These are phyloP conservation scores for Jaenimonas drosophilae DNA, from an alignment of 208 protist species.

Conservation along the genomic window DNA sequence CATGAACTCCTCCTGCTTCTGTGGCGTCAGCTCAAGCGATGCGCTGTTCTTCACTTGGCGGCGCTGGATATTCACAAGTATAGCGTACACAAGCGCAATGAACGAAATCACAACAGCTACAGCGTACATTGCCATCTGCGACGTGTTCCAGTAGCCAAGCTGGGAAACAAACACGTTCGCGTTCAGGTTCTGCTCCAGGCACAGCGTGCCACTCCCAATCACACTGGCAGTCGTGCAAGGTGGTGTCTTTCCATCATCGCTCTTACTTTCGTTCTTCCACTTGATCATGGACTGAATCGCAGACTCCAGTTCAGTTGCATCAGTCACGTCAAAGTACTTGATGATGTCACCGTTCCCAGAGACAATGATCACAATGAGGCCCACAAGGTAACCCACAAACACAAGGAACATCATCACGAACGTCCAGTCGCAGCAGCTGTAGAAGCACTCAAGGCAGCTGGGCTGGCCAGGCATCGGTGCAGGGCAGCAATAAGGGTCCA, in stretches of 20 bases:
- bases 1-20: conserved; percentile 26
- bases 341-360: conserved; percentile 42
- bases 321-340: conserved; percentile 19
- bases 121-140: conserved; percentile 53
- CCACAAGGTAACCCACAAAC: conserved; percentile 31
- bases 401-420: conserved; percentile 44
- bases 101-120: conserved; percentile 55
- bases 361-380: conserved; percentile 35
- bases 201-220: conserved; percentile 16
- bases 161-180: conserved; percentile 51
- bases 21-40: conserved; percentile 8
- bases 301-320: conserved; percentile 20
- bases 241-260: background rate
- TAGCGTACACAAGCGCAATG: conserved; percentile 43
- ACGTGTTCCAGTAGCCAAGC: conserved; percentile 52
- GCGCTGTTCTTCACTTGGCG: conserved; percentile 2
- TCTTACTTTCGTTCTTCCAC: background rate
- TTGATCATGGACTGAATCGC: conserved; percentile 25
- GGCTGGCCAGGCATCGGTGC: conserved; percentile 21
- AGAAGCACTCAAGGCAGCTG: conserved; percentile 26
- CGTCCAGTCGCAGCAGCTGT: conserved; percentile 56
- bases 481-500: conserved; percentile 2
- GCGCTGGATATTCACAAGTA: conserved; percentile 34
- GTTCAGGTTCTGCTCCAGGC: conserved; percentile 55
- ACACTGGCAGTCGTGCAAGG: conserved; percentile 1